Base-by-base conservation (phyloP, 306 rosid genomes). In the Mimosa pudica region DNA sequence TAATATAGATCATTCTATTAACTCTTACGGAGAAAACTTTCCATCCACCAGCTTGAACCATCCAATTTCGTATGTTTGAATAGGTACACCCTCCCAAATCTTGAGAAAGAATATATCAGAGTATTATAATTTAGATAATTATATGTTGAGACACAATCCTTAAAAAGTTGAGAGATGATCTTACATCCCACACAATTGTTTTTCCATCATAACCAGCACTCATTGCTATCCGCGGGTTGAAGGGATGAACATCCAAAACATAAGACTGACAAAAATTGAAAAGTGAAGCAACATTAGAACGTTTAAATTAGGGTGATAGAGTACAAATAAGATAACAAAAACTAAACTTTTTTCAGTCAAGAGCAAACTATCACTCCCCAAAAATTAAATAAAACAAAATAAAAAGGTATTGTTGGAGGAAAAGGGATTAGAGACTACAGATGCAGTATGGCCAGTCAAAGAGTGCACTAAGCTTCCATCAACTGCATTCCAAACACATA, bases 401-500 rank as follows among this genome's bases (percentile, higher is more conserved):
- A 24, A 24, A 24, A 10, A 52, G 61, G 36, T 20, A 3, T 8
- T 57, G 11, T 11, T 2, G 14, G 71, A 10, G 17, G 42, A 74
- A 18, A 41, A 36, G 58, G 49, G 13, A 6, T 14, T 16, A 64
- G 84, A 41, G 41, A 78, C 87, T 86, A 93, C 98, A 32, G 97
- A 93, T 86, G 52, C 94, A 60, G 87, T 87, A 81, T 93, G 98
- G 82, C 98, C 98, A 0, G 98, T 93, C 88, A 93, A 89, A 84
- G 92, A 91, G 82, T 93, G 98, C 69, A 93, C 97, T 80, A 93
- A 86, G 90, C 98, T 93, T 72, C 98, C 98, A 89, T 93, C 98
- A 86, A 85, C 90, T 74, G 97, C 98, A 78, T 93, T 93, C 98
- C 98, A 93, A 77, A 93, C 98, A 76, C 98, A 93, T 81, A 93